These are phyloP conservation scores for Trichaptum fuscoviolaceum DNA, from an alignment of 768 basidiomycete species.

Conservation along the genomic window DNA sequence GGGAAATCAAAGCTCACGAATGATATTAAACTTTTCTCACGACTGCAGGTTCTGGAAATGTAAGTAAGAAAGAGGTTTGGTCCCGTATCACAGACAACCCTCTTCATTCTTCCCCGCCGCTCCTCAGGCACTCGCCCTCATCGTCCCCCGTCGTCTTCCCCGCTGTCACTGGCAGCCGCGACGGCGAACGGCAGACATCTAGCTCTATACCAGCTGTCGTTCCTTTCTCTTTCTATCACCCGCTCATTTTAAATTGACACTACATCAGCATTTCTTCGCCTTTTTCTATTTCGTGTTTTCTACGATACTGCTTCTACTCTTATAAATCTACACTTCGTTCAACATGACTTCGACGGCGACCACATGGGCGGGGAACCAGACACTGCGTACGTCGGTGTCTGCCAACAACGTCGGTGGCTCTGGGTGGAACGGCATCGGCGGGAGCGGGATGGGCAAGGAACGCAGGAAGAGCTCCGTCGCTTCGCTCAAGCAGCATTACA, in stretches of 20 bases:
- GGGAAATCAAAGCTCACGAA: neutral
- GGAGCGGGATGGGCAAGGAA: neutral
- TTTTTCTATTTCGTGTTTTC: neutral
- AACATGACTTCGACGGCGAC: neutral
- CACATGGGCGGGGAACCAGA: neutral
- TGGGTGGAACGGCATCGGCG: neutral
- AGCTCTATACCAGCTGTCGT: neutral
- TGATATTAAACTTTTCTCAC: neutral
- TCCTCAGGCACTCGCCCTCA: neutral
- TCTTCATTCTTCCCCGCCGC: neutral
- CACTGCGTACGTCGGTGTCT: neutral
- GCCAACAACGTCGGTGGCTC: neutral
- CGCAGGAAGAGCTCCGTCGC: neutral
- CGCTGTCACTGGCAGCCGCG: neutral
- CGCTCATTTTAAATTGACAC: neutral
- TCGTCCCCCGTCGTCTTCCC: neutral
- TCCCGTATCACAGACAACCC: neutral
- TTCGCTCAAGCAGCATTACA: slow-evolving; percentile 1
- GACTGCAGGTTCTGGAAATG: neutral
- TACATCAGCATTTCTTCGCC: neutral
- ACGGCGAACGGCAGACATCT: neutral
- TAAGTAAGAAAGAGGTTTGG: neutral
- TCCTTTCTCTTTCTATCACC: neutral
- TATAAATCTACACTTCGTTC: neutral
- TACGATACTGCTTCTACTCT: neutral